Conservation (phyloP, 768 basidiomycete species). For the Agaricus blazei region DNA sequence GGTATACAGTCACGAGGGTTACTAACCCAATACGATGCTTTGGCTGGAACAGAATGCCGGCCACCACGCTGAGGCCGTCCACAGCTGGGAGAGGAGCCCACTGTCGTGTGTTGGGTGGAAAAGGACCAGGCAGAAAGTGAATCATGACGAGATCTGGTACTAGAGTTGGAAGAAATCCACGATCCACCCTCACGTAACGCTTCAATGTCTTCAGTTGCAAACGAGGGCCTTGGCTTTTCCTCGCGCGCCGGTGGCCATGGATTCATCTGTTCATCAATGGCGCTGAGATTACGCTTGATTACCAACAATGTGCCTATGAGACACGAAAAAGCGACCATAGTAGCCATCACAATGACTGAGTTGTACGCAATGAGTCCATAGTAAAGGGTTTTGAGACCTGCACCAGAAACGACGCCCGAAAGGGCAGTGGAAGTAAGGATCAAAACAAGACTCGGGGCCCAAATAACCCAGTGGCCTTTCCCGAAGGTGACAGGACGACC, state of each 20-base stretch:
- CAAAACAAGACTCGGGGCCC: constrained; percentile 58
- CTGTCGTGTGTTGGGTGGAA: constrained; percentile 54
- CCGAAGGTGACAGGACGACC: constrained; percentile 69
- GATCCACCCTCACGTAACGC: constrained; percentile 70
- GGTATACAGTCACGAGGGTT: constrained; percentile 44
- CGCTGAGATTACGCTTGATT: constrained; percentile 60
- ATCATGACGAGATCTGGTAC: constrained; percentile 45
- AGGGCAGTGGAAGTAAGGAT: constrained; percentile 51
- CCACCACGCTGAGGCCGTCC: constrained; percentile 29
- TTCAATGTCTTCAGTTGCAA: constrained; percentile 69
- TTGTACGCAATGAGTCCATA: constrained; percentile 58
- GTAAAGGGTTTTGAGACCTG: constrained; percentile 51
- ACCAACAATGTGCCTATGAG: constrained; percentile 58
- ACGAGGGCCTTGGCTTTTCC: constrained; percentile 55
- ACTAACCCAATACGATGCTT: constrained; percentile 63
- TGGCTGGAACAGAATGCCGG: constrained; percentile 41
- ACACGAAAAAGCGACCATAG: constrained; percentile 49
- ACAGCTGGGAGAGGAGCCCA: constrained; percentile 29
- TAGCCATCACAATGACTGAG: constrained; percentile 43
- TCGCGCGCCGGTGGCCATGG: constrained; percentile 57
- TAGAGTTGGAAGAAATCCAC: constrained; percentile 72
- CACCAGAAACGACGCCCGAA: constrained; percentile 52
- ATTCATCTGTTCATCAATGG: constrained; percentile 45
- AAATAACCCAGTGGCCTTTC: constrained; percentile 66
- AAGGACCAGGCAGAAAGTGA: constrained; percentile 71